Evolutionary conservation across 176 grass and related monocot genomes (phyloP).

Genomic region (Elaeis guineensis): DNA sequence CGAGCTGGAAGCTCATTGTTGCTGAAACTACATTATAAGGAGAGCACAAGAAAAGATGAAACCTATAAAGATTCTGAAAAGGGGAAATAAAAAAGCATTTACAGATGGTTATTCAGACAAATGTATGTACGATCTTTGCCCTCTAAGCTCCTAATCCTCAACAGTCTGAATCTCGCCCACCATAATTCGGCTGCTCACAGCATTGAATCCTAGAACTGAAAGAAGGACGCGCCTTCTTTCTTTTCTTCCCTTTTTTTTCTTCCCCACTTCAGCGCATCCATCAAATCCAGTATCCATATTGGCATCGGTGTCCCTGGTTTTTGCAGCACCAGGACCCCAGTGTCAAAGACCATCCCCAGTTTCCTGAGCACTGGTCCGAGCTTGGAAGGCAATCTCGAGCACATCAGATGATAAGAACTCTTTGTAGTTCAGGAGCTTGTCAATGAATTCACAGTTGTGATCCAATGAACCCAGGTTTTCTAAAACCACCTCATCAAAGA

Average conservation of each 20-base stretch:
- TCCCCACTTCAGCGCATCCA: conserved; percentile 24
- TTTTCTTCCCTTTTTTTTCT: conserved; percentile 97
- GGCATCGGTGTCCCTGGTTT: conserved; percentile 14
- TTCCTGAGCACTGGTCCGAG: conserved; percentile 8
- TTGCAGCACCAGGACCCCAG: conserved; percentile 16
- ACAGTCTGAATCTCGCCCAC: conserved; percentile 90
- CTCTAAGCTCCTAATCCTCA: conserved; percentile 32
- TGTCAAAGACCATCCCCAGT: conserved; percentile 10
- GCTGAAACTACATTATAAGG: conserved; percentile 25
- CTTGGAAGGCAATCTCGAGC: conserved; percentile 67
- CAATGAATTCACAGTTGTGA: conserved; percentile 55
- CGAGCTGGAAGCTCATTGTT: conserved; percentile 16
- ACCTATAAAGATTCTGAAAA: too few relatives aligned
- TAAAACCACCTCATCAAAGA: background rate
- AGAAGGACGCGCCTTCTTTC: conserved; percentile 80
- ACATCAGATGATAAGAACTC: conserved; percentile 76
- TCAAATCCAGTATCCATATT: conserved; percentile 23
- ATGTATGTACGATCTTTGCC: conserved; percentile 47
- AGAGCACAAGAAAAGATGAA: background rate
- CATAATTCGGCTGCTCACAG: conserved; percentile 97
- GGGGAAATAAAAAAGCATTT: conserved; percentile 5
- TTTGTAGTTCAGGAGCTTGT: conserved; percentile 90
- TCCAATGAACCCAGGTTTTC: conserved; percentile 82
- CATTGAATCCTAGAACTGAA: conserved; percentile 70
- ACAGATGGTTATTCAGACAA: conserved; percentile 20